phyloP scores from a whole-genome alignment of 345 rosid genomes.

The Dipteronia dyeriana region DNA sequence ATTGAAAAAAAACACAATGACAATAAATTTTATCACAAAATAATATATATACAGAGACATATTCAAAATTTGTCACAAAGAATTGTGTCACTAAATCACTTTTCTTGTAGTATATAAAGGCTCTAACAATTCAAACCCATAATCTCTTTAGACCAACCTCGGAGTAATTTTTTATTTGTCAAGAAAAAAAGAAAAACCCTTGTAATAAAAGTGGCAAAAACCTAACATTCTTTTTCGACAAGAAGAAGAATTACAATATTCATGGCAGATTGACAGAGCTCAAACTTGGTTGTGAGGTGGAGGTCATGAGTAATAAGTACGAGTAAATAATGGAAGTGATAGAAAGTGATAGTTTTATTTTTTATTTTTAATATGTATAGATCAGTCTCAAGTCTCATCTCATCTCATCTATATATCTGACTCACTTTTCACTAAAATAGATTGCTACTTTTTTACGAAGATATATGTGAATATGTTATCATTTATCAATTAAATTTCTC shows the following conservation, averaged over 20 bases:
- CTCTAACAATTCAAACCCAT: too few species aligned
- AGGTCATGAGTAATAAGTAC: neutral
- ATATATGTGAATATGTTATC: neutral
- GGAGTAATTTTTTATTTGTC: too few species aligned
- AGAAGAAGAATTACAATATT: constrained; percentile 11
- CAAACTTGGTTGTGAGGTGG: neutral
- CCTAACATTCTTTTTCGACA: constrained; percentile 7
- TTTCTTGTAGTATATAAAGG: too few species aligned
- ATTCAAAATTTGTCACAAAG: too few species aligned
- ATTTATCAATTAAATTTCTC: neutral
- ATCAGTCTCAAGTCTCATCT: neutral
- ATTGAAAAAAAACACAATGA: too few species aligned
- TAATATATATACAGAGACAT: too few species aligned
- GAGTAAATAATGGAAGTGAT: neutral
- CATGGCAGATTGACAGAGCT: neutral
- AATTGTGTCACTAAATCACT: too few species aligned
- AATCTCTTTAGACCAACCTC: too few species aligned
- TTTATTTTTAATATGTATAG: neutral
- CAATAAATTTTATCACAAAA: too few species aligned
- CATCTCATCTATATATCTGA: constrained; percentile 9
- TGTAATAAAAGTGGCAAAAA: constrained; percentile 2
- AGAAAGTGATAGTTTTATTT: constrained; percentile 17
- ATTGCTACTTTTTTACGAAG: neutral
- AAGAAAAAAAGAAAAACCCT: too few species aligned
- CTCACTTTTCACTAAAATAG: constrained; percentile 12